Base-by-base conservation (phyloP, 352 stramenopile species). In the Phytophthora tubulina region DNA sequence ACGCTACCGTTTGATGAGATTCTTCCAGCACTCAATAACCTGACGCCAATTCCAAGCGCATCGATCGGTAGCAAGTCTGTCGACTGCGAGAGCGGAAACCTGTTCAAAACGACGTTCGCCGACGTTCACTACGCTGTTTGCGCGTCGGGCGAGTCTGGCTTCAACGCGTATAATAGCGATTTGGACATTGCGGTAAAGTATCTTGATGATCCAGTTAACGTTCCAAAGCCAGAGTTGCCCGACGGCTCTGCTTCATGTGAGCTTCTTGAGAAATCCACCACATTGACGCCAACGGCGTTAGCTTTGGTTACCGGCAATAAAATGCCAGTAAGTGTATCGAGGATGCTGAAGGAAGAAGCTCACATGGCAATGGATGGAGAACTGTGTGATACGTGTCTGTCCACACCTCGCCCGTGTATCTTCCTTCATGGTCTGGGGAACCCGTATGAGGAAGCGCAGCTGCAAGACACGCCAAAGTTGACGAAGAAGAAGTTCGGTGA, bases 71-170 rank as follows among this genome's bases (percentile, higher is more conserved):
- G 66, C 1, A 45, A 56, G 13, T 38, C 27, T 6, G 45, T 80
- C 15, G 35, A 80, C 6, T 85, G 78, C 59, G 27, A 35, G 13
- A 67, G 59, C 38, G 75, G 75, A 0, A 70, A 74, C 3, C 27
- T 85, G 38, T 75, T 81, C 49, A 75, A 74, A 39, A 73, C 75
- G n/a, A 67, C 66, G n/a, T 80, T 84, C 58, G 55, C 44, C 8
- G 76, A 70, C 1, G 35, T 36, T 13, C 35, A 63, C 11, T 79
- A 77, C 53, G 74, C 71, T 32, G 31, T 85, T 31, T 86, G 81
- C 54, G 49, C 68, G 30, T 55, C 35, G 15, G 58, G 64, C 7
- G 14, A 53, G 4, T 49, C 59, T 17, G 70, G 75, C 1, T 81
- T 86, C 51, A 74, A 35, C n/a, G 69, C 72, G 4, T 69, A 64